Evolutionary conservation across 306 rosid genomes (phyloP).

Genomic region (Bauhinia variegata): DNA sequence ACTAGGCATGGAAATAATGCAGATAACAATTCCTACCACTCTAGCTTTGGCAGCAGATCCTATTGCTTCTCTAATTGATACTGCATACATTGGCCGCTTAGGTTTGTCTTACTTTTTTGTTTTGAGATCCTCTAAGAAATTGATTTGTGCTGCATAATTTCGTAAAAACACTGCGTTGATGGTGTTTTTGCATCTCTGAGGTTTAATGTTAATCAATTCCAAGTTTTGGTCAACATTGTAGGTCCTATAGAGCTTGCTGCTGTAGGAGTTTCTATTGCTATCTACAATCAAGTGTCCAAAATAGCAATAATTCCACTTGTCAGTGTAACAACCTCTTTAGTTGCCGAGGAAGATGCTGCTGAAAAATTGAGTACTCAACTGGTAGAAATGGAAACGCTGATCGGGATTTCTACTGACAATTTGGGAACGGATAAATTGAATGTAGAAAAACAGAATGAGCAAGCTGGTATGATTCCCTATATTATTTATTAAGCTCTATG

Average conservation of each 20-base stretch:
- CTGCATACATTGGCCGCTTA: conserved; percentile 53
- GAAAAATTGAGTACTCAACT: conserved; percentile 29
- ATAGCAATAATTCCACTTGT: conserved; percentile 82
- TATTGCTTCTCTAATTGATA: conserved; percentile 51
- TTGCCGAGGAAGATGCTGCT: conserved; percentile 78
- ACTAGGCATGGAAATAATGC: conserved; percentile 47
- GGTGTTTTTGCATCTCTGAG: too few species aligned
- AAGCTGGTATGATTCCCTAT: conserved; percentile 31
- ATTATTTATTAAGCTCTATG: neutral
- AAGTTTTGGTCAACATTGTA: conserved; percentile 16
- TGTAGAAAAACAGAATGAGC: conserved; percentile 7
- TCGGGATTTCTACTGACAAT: neutral
- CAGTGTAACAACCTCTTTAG: conserved; percentile 87
- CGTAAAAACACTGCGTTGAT: too few species aligned
- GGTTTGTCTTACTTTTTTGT: conserved; percentile 32
- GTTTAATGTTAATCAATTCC: too few species aligned
- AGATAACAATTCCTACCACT: conserved; percentile 44
- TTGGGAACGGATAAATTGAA: conserved; percentile 25
- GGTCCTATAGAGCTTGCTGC: conserved; percentile 94
- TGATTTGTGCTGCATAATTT: neutral
- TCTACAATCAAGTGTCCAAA: conserved; percentile 84
- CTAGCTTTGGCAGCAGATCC: conserved; percentile 57
- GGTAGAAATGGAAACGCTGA: conserved; percentile 33
- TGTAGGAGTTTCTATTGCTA: conserved; percentile 84
- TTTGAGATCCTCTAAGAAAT: neutral